Evolutionary conservation across 257 asterid genomes (phyloP).

Genomic region (Primulina eburnea): DNA sequence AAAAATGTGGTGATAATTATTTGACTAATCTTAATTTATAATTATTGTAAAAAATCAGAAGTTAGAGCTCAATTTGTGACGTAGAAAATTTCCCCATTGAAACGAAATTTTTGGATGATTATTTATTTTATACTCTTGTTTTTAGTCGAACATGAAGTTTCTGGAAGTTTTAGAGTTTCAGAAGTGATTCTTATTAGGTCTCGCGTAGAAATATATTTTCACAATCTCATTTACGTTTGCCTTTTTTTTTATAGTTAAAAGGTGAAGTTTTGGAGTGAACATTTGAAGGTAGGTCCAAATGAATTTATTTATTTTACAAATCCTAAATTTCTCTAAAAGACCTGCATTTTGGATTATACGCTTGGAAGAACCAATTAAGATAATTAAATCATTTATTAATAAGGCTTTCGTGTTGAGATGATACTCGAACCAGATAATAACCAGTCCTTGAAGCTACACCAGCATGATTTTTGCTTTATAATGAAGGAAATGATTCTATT

Average conservation of each 20-base stretch:
- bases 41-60: too few species aligned
- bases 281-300: too few species aligned
- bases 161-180: background rate
- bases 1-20: background rate
- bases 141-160: background rate
- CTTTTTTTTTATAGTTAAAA: too few species aligned
- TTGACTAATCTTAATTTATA: background rate
- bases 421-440: slow-evolving; percentile 4
- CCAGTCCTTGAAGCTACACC: slow-evolving; percentile 22
- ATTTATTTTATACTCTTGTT: too few species aligned
- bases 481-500: too few species aligned
- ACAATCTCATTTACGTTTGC: too few species aligned
- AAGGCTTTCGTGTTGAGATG: background rate
- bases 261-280: too few species aligned
- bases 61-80: background rate
- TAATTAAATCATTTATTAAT: background rate
- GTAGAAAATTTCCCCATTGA: background rate
- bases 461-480: background rate
- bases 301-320: background rate
- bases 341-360: slow-evolving; percentile 2
- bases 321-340: background rate
- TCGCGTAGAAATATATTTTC: too few species aligned
- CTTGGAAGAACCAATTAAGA: slow-evolving; percentile 1
- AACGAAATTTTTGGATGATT: too few species aligned
- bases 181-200: too few species aligned